Base-by-base conservation (phyloP, 768 basidiomycete genomes). In the Russula ochroleuca region DNA sequence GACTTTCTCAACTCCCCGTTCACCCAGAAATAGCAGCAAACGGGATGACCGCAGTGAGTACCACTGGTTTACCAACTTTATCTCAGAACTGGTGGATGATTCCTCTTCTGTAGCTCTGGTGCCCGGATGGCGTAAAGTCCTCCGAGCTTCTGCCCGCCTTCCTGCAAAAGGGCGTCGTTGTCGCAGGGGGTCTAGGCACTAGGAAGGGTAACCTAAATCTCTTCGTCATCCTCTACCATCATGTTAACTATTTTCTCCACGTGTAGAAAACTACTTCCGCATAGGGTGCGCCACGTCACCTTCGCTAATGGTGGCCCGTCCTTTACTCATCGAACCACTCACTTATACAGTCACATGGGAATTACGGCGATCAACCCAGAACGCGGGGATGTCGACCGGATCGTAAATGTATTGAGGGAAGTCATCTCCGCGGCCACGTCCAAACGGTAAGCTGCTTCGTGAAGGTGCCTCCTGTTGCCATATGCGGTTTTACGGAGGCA, bases 21-120 rank as follows among this genome's bases (percentile, higher is more conserved):
- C 77, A 80, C 31, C 78, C 83, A 1, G 76, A 79, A 2, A 80
- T 83, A 62, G 81, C 88, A 19, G 95, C 97, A 3, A 96, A 95
- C 71, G 95, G 96, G 45, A 98, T 99, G 97, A 91, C 89, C 7
- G 95, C 94, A 47, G 86, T 92, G 70, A 66, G 78, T 71, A 45
- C 14, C 33, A 14, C 52, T 15, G 13, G 19, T 31, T 28, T 52
- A 13, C 62, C 19, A 35, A 33, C 5, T 48, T 11, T 31, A 19
- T 25, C 23, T 37, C 54, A 43, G 13, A 21, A 13, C 23, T 2
- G 14, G 37, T 33, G 19, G 7, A 28, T 31, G 17, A 21, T 58
- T 23, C 0, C 52, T 43, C 19, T 1, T 54, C 45, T 62, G n/a
- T 66, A 88, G 82, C 72, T 93, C 56, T 94, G 92, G 75, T 90